A percentile compares a stretch with the other conserved stretches of the same genome.
Conservation (phyloP, 2,329 filamentous ascomycete species). For the Cladosporium phlei region DNA sequence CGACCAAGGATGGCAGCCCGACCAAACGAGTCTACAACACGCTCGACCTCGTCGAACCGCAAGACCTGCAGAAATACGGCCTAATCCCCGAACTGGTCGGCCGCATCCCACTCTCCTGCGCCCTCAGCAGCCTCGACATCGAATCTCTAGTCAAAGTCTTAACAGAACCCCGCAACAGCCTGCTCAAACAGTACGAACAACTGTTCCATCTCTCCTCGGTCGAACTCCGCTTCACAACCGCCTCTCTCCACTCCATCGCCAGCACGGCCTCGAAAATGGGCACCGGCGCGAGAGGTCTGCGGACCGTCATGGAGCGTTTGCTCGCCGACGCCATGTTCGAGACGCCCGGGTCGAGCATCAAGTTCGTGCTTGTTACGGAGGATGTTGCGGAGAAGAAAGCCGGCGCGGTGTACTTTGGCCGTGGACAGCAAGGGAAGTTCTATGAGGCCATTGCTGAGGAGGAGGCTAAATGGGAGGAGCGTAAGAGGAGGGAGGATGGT, state of each 20-base stretch:
- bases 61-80: constrained; percentile 61
- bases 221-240: constrained; percentile 75
- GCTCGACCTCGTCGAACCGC: constrained; percentile 68
- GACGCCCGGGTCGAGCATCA: constrained; percentile 41
- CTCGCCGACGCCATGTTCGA: constrained; percentile 46
- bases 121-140: constrained; percentile 69
- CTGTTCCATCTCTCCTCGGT: constrained; percentile 76
- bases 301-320: constrained; percentile 46
- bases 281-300: constrained; percentile 59
- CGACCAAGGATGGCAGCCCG: constrained; percentile 31
- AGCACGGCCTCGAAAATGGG: constrained; percentile 62
- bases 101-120: constrained; percentile 85
- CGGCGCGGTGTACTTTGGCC: constrained; percentile 40
- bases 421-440: constrained; percentile 39
- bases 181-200: constrained; percentile 82
- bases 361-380: constrained; percentile 44
- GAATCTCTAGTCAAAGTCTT: constrained; percentile 75
- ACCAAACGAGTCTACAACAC: constrained; percentile 63
- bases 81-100: constrained; percentile 95
- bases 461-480: constrained; percentile 44
- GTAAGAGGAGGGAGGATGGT: constrained; percentile 28
- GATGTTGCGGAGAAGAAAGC: constrained; percentile 40
- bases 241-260: constrained; percentile 76
- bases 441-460: constrained; percentile 37
- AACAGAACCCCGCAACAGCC: constrained; percentile 83